These are phyloP conservation scores for Xylariales sp. DNA, from an alignment of 2,329 filamentous ascomycete species.

Conservation along the genomic window DNA sequence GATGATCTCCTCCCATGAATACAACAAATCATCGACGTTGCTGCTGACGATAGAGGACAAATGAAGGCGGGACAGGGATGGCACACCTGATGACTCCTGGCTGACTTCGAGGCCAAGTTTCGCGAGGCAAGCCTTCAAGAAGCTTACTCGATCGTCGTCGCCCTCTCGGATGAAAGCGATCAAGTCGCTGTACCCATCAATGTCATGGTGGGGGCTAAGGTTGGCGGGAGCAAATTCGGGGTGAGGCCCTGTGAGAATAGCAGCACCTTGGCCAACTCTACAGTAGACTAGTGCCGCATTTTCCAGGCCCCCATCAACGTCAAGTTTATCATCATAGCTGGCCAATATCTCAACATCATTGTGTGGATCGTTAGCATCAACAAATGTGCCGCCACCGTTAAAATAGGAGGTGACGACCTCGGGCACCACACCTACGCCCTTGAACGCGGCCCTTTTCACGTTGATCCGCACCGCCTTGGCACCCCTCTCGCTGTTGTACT, in stretches of 20 bases:
- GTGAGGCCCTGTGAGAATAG: conserved; percentile 86
- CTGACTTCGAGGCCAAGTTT: conserved; percentile 87
- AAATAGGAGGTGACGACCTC: conserved; percentile 82
- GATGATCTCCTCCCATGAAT: conserved; percentile 74
- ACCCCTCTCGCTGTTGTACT: conserved; percentile 88
- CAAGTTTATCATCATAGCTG: conserved; percentile 77
- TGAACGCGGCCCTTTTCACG: conserved; percentile 71
- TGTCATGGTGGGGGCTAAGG: conserved; percentile 73
- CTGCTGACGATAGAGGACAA: conserved; percentile 75
- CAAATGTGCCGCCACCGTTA: conserved; percentile 94
- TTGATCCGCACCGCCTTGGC: conserved; percentile 77
- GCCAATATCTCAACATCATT: conserved; percentile 83
- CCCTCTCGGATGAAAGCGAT: conserved; percentile 75
- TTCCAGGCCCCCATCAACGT: conserved; percentile 79
- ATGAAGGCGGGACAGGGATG: conserved; percentile 84
- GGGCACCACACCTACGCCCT: conserved; percentile 61
- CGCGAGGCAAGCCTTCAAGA: conserved; percentile 80
- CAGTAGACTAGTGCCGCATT: conserved; percentile 86
- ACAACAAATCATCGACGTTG: conserved; percentile 75
- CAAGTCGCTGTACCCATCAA: conserved; percentile 76
- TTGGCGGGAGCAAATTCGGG: conserved; percentile 93
- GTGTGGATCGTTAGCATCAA: conserved; percentile 72
- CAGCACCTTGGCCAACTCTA: conserved; percentile 82
- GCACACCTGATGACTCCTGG: conserved; percentile 74
- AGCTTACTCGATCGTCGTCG: conserved; percentile 76